A percentile compares a stretch with the other conserved stretches of the same genome.
These are phyloP conservation scores for Heritiera fomes DNA, from an alignment of 345 rosid genomes.

Conservation along the genomic window DNA sequence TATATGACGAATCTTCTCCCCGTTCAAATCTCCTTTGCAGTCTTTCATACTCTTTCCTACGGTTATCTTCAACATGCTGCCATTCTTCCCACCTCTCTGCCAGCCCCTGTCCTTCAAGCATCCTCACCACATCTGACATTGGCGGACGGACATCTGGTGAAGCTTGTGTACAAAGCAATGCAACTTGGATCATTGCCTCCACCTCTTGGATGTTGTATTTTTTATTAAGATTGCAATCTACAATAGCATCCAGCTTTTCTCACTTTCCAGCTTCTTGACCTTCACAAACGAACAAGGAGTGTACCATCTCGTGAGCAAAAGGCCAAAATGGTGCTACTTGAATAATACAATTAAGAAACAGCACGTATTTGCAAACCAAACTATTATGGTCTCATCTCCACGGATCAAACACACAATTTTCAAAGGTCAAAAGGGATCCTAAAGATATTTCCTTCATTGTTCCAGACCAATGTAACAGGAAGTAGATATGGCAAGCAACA, in stretches of 20 bases:
- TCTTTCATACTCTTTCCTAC: conserved; percentile 81
- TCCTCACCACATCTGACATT: conserved; percentile 91
- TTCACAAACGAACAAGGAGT: conserved; percentile 30
- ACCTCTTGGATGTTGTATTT: conserved; percentile 65
- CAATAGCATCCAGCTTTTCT: conserved; percentile 75
- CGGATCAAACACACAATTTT: background rate
- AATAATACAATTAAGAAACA: background rate
- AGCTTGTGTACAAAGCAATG: conserved; percentile 83
- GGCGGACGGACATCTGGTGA: conserved; percentile 87
- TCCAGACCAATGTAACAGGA: background rate
- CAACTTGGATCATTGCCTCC: conserved; percentile 90
- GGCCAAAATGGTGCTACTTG: background rate
- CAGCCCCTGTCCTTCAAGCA: conserved; percentile 97
- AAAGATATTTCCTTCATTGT: background rate
- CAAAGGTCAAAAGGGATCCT: background rate
- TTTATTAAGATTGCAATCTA: conserved; percentile 63
- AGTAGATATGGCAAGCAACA: too few species aligned
- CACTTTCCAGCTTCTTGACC: conserved; percentile 97
- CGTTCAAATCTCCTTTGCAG: conserved; percentile 79
- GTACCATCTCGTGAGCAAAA: background rate
- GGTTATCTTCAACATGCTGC: conserved; percentile 81
- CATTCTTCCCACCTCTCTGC: conserved; percentile 99
- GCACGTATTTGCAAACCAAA: background rate
- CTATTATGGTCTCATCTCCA: background rate
- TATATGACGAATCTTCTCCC: conserved; percentile 80